These are phyloP conservation scores for Epichloe gansuensis DNA, from an alignment of 2,329 filamentous ascomycete genomes.

Conservation along the genomic window DNA sequence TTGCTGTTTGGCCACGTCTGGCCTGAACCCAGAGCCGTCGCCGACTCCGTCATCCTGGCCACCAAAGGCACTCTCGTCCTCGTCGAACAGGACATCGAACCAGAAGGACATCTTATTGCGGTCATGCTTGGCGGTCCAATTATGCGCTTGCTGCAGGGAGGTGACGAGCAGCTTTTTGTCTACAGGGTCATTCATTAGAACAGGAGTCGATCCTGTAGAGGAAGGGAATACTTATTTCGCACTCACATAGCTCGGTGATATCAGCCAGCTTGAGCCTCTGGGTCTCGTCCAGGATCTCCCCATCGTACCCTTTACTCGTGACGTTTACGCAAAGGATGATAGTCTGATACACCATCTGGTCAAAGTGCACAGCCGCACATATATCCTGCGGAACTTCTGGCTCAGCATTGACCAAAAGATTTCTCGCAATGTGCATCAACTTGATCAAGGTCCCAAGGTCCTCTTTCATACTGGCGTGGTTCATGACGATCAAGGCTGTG, in stretches of 20 bases:
- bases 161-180: constrained; percentile 56
- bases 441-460: constrained; percentile 52
- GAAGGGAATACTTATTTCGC: neutral
- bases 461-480: constrained; percentile 47
- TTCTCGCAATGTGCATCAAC: constrained; percentile 53
- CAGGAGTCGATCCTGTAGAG: neutral
- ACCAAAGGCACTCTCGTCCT: constrained; percentile 34
- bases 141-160: constrained; percentile 52
- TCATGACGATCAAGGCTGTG: constrained; percentile 48
- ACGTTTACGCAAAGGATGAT: constrained; percentile 55
- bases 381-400: constrained; percentile 54
- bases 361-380: constrained; percentile 50
- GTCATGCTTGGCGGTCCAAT: constrained; percentile 57
- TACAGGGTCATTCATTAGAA: constrained; percentile 16
- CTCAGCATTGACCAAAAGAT: constrained; percentile 50
- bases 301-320: constrained; percentile 54
- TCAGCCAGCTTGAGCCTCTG: constrained; percentile 46
- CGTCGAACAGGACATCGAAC: constrained; percentile 53
- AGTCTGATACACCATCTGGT: constrained; percentile 52
- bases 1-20: constrained; percentile 45
- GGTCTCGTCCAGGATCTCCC: constrained; percentile 46
- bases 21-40: constrained; percentile 39
- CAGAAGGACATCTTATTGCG: constrained; percentile 59
- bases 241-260: constrained; percentile 50
- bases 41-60: constrained; percentile 38